Evolutionary conservation across 495 filamentous ascomycete species (phyloP), one percentile per base, ranked within the genome.

Genomic region (Aspergillus ostianus): DNA sequence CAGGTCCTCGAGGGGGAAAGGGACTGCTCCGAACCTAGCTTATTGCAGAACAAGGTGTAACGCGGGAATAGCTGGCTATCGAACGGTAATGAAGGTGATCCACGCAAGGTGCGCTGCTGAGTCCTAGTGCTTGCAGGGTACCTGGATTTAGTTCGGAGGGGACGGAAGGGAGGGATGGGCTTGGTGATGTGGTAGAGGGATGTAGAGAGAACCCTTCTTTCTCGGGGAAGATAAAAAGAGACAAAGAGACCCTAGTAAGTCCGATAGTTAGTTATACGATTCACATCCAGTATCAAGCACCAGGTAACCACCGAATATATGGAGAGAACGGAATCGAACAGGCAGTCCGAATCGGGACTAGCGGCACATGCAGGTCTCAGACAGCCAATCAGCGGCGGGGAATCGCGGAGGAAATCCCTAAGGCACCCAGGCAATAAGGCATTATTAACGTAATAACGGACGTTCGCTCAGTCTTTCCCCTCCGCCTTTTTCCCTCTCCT

Each of bases 401-500:
- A 41, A 41, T 15, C 10, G 36, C 36, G 10, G 36, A 32, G 29
- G 23, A 26, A 26, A 26, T 2, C 2, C 2, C 23, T 26, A 7
- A 7, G 29, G 29, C 29, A 10, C 6, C 29, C 53, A 46, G 47
- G 53, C 46, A 61, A 57, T 56, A 61, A 46, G 47, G 53, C 46
- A 61, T 61, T 56, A 61, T 61, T 49, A 57, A 47, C 55, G 48
- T 26, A 32, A 12, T 12, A 32, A 1, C 30, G 30, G 44, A 41
- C 15, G n/a, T 30, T 48, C 15, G 55, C 17, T 50, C 53, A 21
- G 32, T 32, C 30, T 2, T 56, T 56, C 52, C 58, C 55, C 61
- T 58, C 57, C 54, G 57, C 56, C 56, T 47, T 57, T 57, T 65
- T 52, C 50, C 23, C 57, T 58, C 57, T 55, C 60, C 53, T 56